Conservation (phyloP, 2,329 filamentous ascomycete genomes). For the Trichophyton simii region DNA sequence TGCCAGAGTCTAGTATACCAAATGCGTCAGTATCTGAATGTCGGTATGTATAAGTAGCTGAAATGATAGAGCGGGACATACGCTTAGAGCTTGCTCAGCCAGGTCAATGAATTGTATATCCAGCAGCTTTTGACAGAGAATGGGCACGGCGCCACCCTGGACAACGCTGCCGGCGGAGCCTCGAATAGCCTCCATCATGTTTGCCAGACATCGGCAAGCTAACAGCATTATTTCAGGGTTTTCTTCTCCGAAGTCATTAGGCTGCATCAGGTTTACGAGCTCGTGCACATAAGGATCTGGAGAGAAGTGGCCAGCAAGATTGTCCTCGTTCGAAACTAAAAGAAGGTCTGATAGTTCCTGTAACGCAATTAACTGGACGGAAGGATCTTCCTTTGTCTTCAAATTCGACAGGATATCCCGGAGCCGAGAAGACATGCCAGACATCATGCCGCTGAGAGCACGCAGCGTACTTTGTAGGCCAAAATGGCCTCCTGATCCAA, state of each 20-base stretch:
- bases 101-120: constrained; percentile 97
- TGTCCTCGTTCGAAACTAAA: constrained; percentile 91
- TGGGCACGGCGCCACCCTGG: constrained; percentile 89
- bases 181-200: constrained; percentile 92
- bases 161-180: constrained; percentile 90
- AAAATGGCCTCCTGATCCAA: constrained; percentile 52
- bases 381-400: constrained; percentile 70
- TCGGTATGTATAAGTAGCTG: neutral
- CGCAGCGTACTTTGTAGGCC: constrained; percentile 69
- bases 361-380: constrained; percentile 78
- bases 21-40: neutral
- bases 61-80: constrained; percentile 30
- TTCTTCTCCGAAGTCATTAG: constrained; percentile 73
- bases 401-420: constrained; percentile 65
- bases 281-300: constrained; percentile 94
- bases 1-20: constrained; percentile 55
- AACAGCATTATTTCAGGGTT: constrained; percentile 96
- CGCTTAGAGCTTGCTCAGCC: constrained; percentile 87
- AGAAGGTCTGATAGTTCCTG: constrained; percentile 89
- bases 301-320: constrained; percentile 84
- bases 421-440: constrained; percentile 65
- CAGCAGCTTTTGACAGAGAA: constrained; percentile 85
- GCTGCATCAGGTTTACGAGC: constrained; percentile 80
- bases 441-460: constrained; percentile 84
- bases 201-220: constrained; percentile 87